A percentile compares a stretch with the other conserved stretches of the same genome.
Evolutionary conservation across 768 basidiomycete genomes (phyloP).

Genomic region (Mycena venus): DNA sequence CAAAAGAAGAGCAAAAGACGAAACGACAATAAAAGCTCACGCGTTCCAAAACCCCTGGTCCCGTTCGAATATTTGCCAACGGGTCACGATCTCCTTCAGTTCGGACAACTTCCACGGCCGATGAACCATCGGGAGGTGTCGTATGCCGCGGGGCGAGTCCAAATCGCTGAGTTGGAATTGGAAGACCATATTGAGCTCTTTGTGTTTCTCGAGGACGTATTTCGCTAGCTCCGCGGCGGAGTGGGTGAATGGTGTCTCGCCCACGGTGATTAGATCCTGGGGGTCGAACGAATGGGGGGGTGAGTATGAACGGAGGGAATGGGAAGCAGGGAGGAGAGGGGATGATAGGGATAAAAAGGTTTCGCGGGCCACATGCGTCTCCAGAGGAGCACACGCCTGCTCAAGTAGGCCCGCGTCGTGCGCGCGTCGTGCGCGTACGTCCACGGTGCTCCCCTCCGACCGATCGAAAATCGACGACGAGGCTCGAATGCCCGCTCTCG

Average conservation of each 20-base stretch:
- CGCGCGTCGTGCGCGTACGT: too few species aligned
- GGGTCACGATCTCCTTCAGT: conserved; percentile 58
- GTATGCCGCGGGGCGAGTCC: conserved; percentile 58
- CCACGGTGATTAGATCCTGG: conserved; percentile 75
- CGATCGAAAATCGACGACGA: too few species aligned
- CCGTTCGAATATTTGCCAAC: conserved; percentile 72
- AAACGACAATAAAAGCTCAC: conserved; percentile 49
- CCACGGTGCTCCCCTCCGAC: too few species aligned
- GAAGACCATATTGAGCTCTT: conserved; percentile 77
- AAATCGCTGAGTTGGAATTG: conserved; percentile 75
- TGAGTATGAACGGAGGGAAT: too few species aligned
- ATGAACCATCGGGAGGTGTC: conserved; percentile 55
- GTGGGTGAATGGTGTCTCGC: conserved; percentile 73
- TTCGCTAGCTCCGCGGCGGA: conserved; percentile 63
- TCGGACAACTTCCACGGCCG: conserved; percentile 67
- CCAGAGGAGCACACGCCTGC: too few species aligned
- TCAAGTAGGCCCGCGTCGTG: too few species aligned
- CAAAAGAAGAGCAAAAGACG: background rate
- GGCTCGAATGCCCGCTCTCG: too few species aligned
- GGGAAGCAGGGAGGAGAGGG: too few species aligned
- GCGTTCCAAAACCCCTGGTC: conserved; percentile 77
- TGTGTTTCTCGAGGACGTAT: conserved; percentile 64
- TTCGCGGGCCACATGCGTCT: too few species aligned
- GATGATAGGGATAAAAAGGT: too few species aligned
- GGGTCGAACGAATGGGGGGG: too few species aligned